phyloP scores from a whole-genome alignment of 257 asterid species.

The Cruciata laevipes region DNA sequence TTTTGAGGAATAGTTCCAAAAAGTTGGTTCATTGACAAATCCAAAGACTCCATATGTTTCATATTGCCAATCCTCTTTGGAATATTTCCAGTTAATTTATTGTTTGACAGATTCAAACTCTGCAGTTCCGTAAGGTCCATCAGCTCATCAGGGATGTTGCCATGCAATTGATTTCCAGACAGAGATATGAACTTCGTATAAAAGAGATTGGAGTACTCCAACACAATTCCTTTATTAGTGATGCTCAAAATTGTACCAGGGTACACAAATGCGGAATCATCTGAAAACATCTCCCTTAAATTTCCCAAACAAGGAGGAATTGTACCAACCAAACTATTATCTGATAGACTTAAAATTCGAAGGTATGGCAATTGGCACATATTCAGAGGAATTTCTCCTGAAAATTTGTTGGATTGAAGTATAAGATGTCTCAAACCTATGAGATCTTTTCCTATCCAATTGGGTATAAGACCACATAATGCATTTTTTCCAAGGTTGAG shows the following conservation, averaged over 20 bases:
- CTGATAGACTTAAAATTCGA: constrained; percentile 24
- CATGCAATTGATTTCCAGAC: not conserved
- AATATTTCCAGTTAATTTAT: no score
- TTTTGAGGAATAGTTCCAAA: constrained; percentile 24
- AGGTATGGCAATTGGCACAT: constrained; percentile 19
- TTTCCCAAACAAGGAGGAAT: no score
- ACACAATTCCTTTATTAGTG: not conserved
- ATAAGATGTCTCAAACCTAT: constrained; percentile 12
- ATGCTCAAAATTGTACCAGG: not conserved
- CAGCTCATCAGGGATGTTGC: constrained; percentile 11
- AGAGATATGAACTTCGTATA: not conserved
- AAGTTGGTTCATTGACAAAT: constrained; percentile 14
- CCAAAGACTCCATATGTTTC: not conserved
- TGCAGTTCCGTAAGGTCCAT: not conserved
- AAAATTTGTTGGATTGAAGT: constrained; percentile 19
- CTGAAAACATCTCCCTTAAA: no score
- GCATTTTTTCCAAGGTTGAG: constrained; percentile 1
- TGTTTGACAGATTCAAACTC: constrained; percentile 9
- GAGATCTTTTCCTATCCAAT: constrained; percentile 20
- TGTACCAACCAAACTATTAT: no score
- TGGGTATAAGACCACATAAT: constrained; percentile 10
- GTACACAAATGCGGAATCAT: no score
- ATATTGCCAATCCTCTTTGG: not conserved
- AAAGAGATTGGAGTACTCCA: not conserved
- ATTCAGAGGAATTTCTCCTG: constrained; percentile 19